Base-by-base conservation (phyloP, 805 yeast genomes). In the Metschnikowia chrysomelidarum region DNA sequence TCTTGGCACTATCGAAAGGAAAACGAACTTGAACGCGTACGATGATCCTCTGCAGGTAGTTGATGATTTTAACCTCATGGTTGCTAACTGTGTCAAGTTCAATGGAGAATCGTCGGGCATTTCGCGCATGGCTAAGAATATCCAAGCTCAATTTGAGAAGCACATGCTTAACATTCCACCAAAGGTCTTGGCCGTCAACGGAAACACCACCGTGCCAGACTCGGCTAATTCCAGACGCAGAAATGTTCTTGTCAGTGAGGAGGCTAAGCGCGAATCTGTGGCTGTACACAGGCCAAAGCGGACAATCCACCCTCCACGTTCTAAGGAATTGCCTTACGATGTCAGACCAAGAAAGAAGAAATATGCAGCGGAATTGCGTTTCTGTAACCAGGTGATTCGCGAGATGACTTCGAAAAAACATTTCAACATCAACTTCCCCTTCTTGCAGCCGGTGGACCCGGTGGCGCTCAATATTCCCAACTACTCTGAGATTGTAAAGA, bases 261-360 rank as follows among this genome's bases (percentile, higher is more conserved):
- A 44, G 23, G 44, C 46, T 32, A 75, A 95, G 57, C 73, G 91
- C 39, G 95, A 87, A 42, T 78, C 83, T 20, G 70, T 75, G 5
- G 78, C 81, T 16, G 85, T 80, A 34, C 93, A 89, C 19, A 74
- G 98, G 48, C 98, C 98, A 24, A 91, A 91, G 62, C 78, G 98
- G 49, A 93, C 87, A 49, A 87, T 93, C 30, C 97, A 89, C 58
- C 98, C 98, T 3, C 98, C 98, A 35, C 82, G 85, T 55, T 86
- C 96, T 20, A 87, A 87, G 55, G 97, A 93, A 57, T 77, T 89
- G 59, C 94, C 95, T 3, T 87, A 87, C 53, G 96, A 88, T 53
- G 79, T 79, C 35, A 73, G 89, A 55, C 98, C 98, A 29, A 77
- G 94, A 47, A 86, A 86, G 64, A 89, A 91, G 75, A 91, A 87